Conservation (phyloP, 2,329 filamentous ascomycete genomes). For the Colletotrichum orbiculare region DNA sequence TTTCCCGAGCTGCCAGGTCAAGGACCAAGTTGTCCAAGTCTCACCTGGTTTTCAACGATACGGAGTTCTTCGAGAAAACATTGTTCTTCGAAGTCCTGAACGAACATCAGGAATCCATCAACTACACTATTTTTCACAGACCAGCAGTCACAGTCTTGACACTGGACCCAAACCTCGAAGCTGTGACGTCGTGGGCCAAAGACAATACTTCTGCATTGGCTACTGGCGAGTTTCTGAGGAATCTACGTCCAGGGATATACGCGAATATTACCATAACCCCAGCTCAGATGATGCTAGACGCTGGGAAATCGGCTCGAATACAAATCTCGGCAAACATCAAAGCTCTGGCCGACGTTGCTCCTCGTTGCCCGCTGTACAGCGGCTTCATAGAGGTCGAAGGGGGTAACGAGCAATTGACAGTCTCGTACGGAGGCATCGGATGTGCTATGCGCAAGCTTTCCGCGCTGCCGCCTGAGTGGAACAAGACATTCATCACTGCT, state of each 20-base stretch:
- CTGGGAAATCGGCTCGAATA: no score
- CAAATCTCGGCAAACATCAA: no score
- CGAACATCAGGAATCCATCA: not conserved
- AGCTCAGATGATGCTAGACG: no score
- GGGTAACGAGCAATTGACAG: no score
- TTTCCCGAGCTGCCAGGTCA: not conserved
- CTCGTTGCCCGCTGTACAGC: no score
- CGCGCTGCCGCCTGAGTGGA: no score
- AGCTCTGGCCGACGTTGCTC: no score
- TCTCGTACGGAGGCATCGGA: no score
- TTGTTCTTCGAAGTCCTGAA: not conserved
- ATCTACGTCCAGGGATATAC: not conserved
- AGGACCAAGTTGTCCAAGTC: not conserved
- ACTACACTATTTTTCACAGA: not conserved
- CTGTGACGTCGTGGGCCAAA: not conserved
- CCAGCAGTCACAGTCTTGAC: not conserved
- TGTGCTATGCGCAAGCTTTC: no score
- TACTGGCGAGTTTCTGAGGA: not conserved
- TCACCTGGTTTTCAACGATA: not conserved
- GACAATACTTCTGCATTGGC: not conserved
- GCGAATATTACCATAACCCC: not conserved
- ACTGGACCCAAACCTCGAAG: not conserved
- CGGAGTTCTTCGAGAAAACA: not conserved
- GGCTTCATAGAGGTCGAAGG: no score
- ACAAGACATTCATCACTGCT: no score